Conservation (phyloP, 768 basidiomycete species). For the Cytidiella melzeri region DNA sequence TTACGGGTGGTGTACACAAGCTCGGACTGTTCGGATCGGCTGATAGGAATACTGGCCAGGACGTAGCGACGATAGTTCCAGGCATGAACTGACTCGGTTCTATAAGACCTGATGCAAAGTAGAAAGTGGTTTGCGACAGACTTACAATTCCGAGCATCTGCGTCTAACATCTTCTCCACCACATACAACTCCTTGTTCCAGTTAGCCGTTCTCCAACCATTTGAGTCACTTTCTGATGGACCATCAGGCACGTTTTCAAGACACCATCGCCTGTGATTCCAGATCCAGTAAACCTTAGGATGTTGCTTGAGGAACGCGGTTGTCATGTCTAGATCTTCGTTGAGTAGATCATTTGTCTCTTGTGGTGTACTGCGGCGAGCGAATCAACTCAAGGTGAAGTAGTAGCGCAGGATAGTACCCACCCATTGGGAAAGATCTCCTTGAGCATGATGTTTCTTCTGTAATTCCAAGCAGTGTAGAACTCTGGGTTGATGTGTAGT, state of each 20-base stretch:
- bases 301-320: slow-evolving; percentile 73
- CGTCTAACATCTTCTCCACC: slow-evolving; percentile 89
- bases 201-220: slow-evolving; percentile 69
- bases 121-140: background rate
- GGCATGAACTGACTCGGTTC: slow-evolving; percentile 67
- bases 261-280: slow-evolving; percentile 97
- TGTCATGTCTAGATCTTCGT: slow-evolving; percentile 75
- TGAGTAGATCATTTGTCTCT: slow-evolving; percentile 56
- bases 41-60: slow-evolving; percentile 59
- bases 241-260: slow-evolving; percentile 79
- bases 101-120: background rate
- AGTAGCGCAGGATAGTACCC: too few relatives aligned
- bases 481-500: slow-evolving; percentile 86
- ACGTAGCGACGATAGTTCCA: slow-evolving; percentile 94
- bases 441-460: slow-evolving; percentile 71
- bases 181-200: slow-evolving; percentile 87
- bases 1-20: slow-evolving; percentile 82
- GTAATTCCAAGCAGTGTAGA: slow-evolving; percentile 96
- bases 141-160: slow-evolving; percentile 90
- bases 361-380: slow-evolving; percentile 62
- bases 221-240: slow-evolving; percentile 43
- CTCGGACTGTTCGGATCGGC: slow-evolving; percentile 56
- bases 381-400: too few relatives aligned
- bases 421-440: slow-evolving; percentile 69
- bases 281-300: slow-evolving; percentile 98